Base-by-base conservation (phyloP, 2,329 filamentous ascomycete species). In the Fusarium multiceps region DNA sequence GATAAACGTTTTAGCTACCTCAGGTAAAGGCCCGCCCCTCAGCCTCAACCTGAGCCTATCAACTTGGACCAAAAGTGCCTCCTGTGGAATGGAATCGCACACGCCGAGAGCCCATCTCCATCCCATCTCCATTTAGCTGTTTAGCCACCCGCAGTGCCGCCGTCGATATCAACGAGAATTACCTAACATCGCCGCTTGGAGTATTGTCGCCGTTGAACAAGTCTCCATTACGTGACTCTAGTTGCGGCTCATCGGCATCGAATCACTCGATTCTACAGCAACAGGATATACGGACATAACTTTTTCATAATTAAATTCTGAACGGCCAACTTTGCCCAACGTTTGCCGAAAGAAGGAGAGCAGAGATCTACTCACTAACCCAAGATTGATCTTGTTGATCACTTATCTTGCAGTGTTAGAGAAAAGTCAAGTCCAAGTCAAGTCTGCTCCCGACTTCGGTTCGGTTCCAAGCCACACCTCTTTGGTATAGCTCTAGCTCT, bases 51-150 rank as follows among this genome's bases (percentile, higher is more conserved):
- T 54, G 42, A 53, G 46, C 55, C 66, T 58, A 63, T 59, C 58
- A 65, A 61, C 63, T 59, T 51, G 49, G n/a, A 16, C 34, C 18
- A 43, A 54, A 37, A 65, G 53, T 23, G 37, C 54, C 59, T 49
- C 16, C 43, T 51, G 42, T 69, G 69, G 72, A 73, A 72, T 74
- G 67, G 62, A 49, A 64, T 74, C 69, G 72, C 69, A 59, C 56
- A 66, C 61, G 27, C 61, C 67, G 55, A 69, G 54, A 43, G 46
- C 30, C 56, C 56, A 37, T 37, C 34, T 37, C 34, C 34, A 37
- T 37, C 34, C 9, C 34, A 37, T 37, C 34, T 37, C 34, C 34
- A 68, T 60, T 56, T 57, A 43, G 60, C 28, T 56, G 60, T 37
- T 63, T 70, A 63, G 60, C 66, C 68, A 63, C 58, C 70, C 57